These are phyloP conservation scores for Enterocytospora artemiae DNA, from an alignment of 371 early-diverging fungal genomes.

Conservation along the genomic window DNA sequence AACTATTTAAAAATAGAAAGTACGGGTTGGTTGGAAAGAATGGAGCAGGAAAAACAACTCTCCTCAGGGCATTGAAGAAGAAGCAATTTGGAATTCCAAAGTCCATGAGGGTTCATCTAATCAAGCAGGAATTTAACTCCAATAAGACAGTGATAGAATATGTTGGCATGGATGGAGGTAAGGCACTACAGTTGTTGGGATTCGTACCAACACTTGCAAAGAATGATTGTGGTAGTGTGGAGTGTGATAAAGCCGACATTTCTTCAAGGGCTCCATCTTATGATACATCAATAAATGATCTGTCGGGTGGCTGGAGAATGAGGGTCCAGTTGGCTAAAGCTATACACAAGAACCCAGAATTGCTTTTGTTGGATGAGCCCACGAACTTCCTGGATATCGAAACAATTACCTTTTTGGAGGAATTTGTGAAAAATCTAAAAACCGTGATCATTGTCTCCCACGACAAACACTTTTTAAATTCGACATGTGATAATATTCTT, in stretches of 20 bases:
- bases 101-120: slow-evolving; percentile 84
- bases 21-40: slow-evolving; percentile 49
- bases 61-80: slow-evolving; percentile 68
- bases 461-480: slow-evolving; percentile 93
- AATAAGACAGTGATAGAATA: slow-evolving; percentile 61
- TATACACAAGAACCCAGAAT: slow-evolving; percentile 79
- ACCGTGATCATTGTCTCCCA: slow-evolving; percentile 86
- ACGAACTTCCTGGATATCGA: slow-evolving; percentile 80
- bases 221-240: slow-evolving; percentile 67
- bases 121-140: slow-evolving; percentile 71
- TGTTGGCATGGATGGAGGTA: slow-evolving; percentile 78
- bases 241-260: slow-evolving; percentile 64
- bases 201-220: slow-evolving; percentile 78
- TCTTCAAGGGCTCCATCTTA: slow-evolving; percentile 66
- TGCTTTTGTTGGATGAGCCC: slow-evolving; percentile 92
- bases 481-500: slow-evolving; percentile 84
- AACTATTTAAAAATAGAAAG: slow-evolving; percentile 17
- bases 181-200: slow-evolving; percentile 82
- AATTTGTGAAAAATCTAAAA: slow-evolving; percentile 68
- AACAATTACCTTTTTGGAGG: slow-evolving; percentile 87
- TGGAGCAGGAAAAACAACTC: slow-evolving; percentile 49
- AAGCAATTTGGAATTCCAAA: slow-evolving; percentile 72
- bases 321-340: slow-evolving; percentile 84
- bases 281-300: slow-evolving; percentile 60
- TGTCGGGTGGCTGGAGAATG: slow-evolving; percentile 98